Evolutionary conservation across 2,329 filamentous ascomycete species (phyloP).

Genomic region (Elsinoe arachidis): DNA sequence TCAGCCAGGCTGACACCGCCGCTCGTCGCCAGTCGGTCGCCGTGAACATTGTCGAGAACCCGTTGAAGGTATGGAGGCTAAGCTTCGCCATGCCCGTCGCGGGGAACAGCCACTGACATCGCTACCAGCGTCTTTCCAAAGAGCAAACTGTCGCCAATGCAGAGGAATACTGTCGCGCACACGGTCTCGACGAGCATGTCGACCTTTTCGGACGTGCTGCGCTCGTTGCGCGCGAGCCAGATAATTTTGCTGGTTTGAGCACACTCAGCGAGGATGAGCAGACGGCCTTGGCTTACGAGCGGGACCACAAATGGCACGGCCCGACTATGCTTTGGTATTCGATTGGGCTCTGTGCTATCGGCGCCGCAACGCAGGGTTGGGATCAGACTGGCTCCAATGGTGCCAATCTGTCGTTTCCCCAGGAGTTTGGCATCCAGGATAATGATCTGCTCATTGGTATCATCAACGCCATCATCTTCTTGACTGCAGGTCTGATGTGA

Average conservation of each 20-base stretch:
- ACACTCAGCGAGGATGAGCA: slow-evolving; percentile 54
- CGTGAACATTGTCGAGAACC: slow-evolving; percentile 41
- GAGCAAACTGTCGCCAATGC: slow-evolving; percentile 29
- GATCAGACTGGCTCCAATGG: slow-evolving; percentile 27
- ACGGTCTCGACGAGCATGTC: slow-evolving; percentile 31
- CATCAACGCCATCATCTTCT: slow-evolving; percentile 45
- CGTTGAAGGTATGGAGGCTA: slow-evolving; percentile 32
- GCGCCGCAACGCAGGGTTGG: slow-evolving; percentile 27
- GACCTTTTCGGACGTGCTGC: slow-evolving; percentile 40
- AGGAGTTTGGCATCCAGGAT: slow-evolving; percentile 21
- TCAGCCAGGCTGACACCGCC: no score
- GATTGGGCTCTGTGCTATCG: slow-evolving; percentile 43
- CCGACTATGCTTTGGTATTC: slow-evolving; percentile 56
- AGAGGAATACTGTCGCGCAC: slow-evolving; percentile 24
- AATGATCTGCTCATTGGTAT: slow-evolving; percentile 42
- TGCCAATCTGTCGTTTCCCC: slow-evolving; percentile 23
- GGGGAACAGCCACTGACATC: slow-evolving; percentile 14
- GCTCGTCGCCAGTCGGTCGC: slow-evolving; percentile 34
- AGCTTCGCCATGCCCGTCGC: not conserved
- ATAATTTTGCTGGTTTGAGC: slow-evolving; percentile 52
- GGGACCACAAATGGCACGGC: slow-evolving; percentile 59
- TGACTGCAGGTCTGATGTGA: slow-evolving; percentile 33
- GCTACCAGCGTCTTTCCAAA: slow-evolving; percentile 25
- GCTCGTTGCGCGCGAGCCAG: slow-evolving; percentile 63
- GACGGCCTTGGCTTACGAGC: slow-evolving; percentile 51